A percentile compares a stretch with the other conserved stretches of the same genome.
phyloP scores from a whole-genome alignment of 345 rosid species.

The Triadica sebifera region DNA sequence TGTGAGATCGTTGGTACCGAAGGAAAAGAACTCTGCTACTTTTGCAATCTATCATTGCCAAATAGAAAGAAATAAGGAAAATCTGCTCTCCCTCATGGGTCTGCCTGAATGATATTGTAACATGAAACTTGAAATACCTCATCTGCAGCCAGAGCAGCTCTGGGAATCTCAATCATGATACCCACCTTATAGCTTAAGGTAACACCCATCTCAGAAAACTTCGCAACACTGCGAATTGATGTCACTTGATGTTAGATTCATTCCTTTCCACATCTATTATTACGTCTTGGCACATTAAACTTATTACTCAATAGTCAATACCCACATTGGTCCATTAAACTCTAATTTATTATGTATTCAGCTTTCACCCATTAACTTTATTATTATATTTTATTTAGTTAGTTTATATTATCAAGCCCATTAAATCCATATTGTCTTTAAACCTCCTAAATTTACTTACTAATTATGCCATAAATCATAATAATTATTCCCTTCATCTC shows the following conservation, averaged over 20 bases:
- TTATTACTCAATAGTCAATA: too few species aligned
- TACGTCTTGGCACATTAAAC: too few species aligned
- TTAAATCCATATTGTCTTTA: too few species aligned
- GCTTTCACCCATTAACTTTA: too few species aligned
- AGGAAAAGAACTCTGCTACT: constrained; percentile 93
- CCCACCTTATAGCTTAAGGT: constrained; percentile 74
- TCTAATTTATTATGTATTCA: too few species aligned
- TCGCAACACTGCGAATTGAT: constrained; percentile 56
- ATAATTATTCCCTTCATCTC: too few species aligned
- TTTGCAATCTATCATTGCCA: constrained; percentile 57
- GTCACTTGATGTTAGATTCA: constrained; percentile 69
- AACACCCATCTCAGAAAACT: constrained; percentile 61
- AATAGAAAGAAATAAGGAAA: background rate
- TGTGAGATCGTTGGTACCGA: constrained; percentile 93
- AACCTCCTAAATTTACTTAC: too few species aligned
- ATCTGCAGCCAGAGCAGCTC: constrained; percentile 90
- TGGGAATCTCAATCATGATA: constrained; percentile 95
- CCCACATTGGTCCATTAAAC: too few species aligned
- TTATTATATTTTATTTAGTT: too few species aligned
- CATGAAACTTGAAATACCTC: constrained; percentile 48
- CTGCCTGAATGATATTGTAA: background rate
- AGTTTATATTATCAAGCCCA: too few species aligned
- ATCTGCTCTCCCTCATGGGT: background rate
- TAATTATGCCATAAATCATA: too few species aligned
- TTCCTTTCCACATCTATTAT: too few species aligned